These are phyloP conservation scores for Sabuloglossum arenarium DNA, from an alignment of 495 filamentous ascomycete species.

Conservation along the genomic window DNA sequence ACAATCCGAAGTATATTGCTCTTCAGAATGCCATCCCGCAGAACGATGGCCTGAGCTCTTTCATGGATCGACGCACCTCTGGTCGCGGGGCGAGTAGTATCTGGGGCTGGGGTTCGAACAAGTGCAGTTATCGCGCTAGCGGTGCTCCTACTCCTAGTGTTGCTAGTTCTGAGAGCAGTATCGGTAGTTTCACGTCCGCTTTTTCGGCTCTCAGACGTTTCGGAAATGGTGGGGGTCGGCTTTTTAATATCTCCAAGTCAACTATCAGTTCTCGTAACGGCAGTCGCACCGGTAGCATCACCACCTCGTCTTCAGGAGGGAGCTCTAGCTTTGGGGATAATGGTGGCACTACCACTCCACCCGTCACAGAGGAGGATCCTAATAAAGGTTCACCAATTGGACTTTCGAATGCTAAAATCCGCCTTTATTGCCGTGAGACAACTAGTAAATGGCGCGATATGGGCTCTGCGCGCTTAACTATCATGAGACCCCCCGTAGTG, in stretches of 20 bases:
- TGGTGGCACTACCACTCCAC: conserved; percentile 18
- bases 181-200: conserved; percentile 33
- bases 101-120: conserved; percentile 7
- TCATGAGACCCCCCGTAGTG: conserved; percentile 36
- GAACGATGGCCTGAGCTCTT: conserved; percentile 10
- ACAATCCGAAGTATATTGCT: conserved; percentile 75
- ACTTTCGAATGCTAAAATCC: conserved; percentile 57
- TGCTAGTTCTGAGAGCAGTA: conserved; percentile 24
- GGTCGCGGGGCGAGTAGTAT: conserved; percentile 13
- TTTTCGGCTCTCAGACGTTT: conserved; percentile 61
- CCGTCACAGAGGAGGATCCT: conserved; percentile 26
- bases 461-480: conserved; percentile 62
- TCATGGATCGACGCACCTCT: conserved; percentile 21
- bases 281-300: conserved; percentile 35
- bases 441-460: conserved; percentile 75
- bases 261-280: conserved; percentile 36
- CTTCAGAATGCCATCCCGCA: conserved; percentile 44
- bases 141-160: conserved; percentile 28
- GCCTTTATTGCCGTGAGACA: conserved; percentile 59
- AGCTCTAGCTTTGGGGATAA: conserved; percentile 19
- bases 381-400: conserved; percentile 33
- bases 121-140: conserved; percentile 10
- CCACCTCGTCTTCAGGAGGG: conserved; percentile 24
- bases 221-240: conserved; percentile 33
- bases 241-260: conserved; percentile 56